Evolutionary conservation across 805 yeast species (phyloP).

Genomic region (Sugiyamaella chiloensis): DNA sequence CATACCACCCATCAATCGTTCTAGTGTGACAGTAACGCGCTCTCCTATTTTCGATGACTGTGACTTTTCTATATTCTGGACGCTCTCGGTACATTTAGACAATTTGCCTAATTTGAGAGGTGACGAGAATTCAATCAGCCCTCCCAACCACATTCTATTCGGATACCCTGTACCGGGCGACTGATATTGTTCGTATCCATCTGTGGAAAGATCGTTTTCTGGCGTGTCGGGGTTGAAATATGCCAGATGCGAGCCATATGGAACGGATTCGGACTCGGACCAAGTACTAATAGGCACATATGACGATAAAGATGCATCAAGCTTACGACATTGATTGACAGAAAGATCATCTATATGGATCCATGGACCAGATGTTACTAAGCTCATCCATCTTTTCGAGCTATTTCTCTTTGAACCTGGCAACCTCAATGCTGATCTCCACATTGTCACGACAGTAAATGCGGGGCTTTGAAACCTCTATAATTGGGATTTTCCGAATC

Average conservation of each 20-base stretch:
- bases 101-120: constrained; percentile 37
- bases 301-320: constrained; percentile 30
- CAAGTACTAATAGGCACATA: constrained; percentile 24
- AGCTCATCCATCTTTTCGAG: too few species aligned
- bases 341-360: constrained; percentile 28
- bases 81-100: constrained; percentile 51
- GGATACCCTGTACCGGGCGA: constrained; percentile 52
- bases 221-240: constrained; percentile 60
- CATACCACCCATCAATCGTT: constrained; percentile 41
- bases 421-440: too few species aligned
- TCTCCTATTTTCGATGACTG: constrained; percentile 12
- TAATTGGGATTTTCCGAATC: too few species aligned
- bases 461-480: too few species aligned
- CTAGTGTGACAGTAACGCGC: constrained; percentile 52
- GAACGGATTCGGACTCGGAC: constrained; percentile 16
- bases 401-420: too few species aligned
- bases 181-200: constrained; percentile 81
- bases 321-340: constrained; percentile 27
- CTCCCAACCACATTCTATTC: constrained; percentile 76
- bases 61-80: constrained; percentile 31
- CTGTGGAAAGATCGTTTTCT: constrained; percentile 50
- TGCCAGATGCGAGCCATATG: constrained; percentile 60
- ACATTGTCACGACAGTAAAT: too few species aligned
- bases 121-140: constrained; percentile 46
- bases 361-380: constrained; percentile 28